Conservation (phyloP, 345 rosid species). For the Arabidopsis thaliana region DNA sequence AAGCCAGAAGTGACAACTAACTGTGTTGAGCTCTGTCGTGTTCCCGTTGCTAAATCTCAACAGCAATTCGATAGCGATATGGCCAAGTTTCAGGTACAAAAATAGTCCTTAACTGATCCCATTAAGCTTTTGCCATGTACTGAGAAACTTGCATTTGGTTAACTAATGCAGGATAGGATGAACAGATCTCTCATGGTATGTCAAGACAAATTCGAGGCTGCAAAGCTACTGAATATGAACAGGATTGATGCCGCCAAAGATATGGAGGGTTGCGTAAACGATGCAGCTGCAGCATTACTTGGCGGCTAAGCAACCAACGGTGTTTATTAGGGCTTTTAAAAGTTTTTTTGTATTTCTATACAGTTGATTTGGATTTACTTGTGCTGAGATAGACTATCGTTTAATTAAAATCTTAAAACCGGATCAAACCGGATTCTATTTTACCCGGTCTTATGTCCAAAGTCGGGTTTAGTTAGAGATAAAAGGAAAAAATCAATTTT, state of each 20-base stretch:
- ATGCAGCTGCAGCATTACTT: neutral
- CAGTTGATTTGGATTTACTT: neutral
- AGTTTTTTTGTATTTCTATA: neutral
- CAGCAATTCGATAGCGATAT: neutral
- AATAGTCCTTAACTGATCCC: neutral
- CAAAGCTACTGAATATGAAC: too few species aligned
- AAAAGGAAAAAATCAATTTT: neutral
- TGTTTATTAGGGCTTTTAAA: neutral
- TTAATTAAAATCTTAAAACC: neutral
- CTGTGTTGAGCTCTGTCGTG: neutral
- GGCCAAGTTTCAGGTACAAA: neutral
- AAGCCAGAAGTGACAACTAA: neutral
- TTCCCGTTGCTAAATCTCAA: neutral
- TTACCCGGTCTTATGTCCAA: neutral
- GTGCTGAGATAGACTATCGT: too few species aligned
- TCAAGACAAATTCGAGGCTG: neutral
- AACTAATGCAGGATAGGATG: neutral
- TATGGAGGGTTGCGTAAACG: neutral
- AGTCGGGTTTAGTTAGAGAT: neutral
- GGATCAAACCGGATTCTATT: conserved; percentile 10
- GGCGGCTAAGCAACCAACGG: neutral
- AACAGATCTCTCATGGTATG: neutral
- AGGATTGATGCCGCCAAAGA: neutral
- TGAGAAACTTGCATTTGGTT: neutral
- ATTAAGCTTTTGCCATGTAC: neutral